Percentiles rank a stretch among this genome's conserved stretches.
Conservation (phyloP, 2,329 filamentous ascomycete species). For the Cytospora chrysosperma region DNA sequence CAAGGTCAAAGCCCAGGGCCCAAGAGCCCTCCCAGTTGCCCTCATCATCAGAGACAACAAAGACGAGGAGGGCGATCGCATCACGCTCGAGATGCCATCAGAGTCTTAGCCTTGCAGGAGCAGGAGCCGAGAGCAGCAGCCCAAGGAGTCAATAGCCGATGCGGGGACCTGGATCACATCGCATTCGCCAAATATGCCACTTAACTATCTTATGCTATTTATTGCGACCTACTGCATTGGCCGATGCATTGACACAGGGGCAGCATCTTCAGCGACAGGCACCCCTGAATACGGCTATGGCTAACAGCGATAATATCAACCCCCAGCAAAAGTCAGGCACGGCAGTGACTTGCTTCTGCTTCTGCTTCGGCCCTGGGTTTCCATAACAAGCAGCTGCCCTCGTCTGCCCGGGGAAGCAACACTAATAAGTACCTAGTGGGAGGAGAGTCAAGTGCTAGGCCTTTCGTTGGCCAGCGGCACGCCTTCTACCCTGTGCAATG, state of each 20-base stretch:
- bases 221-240: neutral
- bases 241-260: neutral
- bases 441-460: neutral
- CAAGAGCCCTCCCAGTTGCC: neutral
- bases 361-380: neutral
- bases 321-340: neutral
- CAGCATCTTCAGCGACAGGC: neutral
- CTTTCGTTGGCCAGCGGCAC: slow-evolving; percentile 8
- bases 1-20: slow-evolving; percentile 9
- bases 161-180: neutral
- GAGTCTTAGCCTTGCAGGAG: neutral
- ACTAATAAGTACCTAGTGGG: neutral
- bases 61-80: neutral
- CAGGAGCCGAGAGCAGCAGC: neutral
- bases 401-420: slow-evolving; percentile 1
- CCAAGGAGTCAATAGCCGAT: neutral
- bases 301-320: neutral
- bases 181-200: neutral
- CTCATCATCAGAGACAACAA: neutral
- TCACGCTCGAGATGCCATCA: neutral
- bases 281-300: neutral
- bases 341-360: slow-evolving; percentile 5
- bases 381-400: slow-evolving; percentile 9
- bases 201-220: too few relatives aligned
- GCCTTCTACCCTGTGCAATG: neutral